A percentile compares a stretch with the other conserved stretches of the same genome.
Evolutionary conservation across 2,329 filamentous ascomycete genomes (phyloP).

Genomic region (Thielaviopsis punctulata): DNA sequence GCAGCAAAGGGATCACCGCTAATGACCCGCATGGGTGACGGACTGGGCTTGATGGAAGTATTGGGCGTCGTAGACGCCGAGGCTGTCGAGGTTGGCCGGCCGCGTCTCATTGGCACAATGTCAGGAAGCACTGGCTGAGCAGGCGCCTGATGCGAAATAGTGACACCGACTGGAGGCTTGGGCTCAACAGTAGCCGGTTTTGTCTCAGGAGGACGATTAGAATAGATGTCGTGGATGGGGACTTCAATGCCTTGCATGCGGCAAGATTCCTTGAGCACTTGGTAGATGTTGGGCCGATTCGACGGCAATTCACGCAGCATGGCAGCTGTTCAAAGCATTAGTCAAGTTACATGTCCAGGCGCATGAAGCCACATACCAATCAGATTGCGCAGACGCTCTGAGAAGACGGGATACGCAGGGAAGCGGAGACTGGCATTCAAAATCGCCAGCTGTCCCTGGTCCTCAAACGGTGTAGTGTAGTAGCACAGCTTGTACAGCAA

Average conservation of each 20-base stretch:
- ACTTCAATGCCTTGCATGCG: constrained; percentile 74
- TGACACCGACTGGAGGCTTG: constrained; percentile 51
- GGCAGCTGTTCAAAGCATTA: constrained; percentile 37
- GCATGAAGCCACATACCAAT: constrained; percentile 44
- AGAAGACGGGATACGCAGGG: constrained; percentile 75
- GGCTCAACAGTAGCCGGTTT: constrained; percentile 35
- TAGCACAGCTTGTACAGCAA: constrained; percentile 96
- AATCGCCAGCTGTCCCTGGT: constrained; percentile 93
- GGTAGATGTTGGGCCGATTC: constrained; percentile 76
- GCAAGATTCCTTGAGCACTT: constrained; percentile 75
- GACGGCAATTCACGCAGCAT: constrained; percentile 80
- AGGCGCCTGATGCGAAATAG: constrained; percentile 59
- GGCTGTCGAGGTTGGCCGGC: constrained; percentile 34
- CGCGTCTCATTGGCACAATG: constrained; percentile 84
- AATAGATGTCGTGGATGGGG: constrained; percentile 78
- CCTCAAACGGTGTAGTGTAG: constrained; percentile 96
- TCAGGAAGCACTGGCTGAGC: constrained; percentile 64
- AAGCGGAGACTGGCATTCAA: constrained; percentile 90
- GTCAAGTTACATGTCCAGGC: neutral
- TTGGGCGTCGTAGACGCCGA: constrained; percentile 20
- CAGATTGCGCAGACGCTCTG: constrained; percentile 71
- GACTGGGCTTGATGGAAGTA: constrained; percentile 37
- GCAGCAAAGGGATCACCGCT: constrained; percentile 77
- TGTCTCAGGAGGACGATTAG: constrained; percentile 38
- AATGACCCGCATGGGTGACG: constrained; percentile 52